phyloP scores from a whole-genome alignment of 2,329 filamentous ascomycete species.

The Alternaria solani region DNA sequence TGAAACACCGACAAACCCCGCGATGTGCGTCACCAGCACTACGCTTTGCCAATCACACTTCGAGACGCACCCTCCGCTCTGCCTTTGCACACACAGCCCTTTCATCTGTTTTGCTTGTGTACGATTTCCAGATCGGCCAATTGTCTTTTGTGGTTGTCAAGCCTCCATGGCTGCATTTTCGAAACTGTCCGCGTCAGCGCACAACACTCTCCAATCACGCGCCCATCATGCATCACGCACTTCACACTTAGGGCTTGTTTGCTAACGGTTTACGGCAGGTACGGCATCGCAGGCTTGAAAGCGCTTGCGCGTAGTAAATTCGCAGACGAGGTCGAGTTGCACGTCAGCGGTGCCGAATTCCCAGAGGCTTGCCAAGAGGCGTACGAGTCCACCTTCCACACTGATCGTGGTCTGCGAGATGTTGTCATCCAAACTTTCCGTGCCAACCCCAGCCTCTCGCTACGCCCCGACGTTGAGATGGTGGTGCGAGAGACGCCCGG shows the following conservation, averaged over 20 bases:
- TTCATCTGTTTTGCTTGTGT: slow-evolving; percentile 14
- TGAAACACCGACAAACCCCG: slow-evolving; percentile 39
- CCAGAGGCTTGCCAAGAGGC: slow-evolving; percentile 59
- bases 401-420: slow-evolving; percentile 58
- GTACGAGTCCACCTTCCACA: slow-evolving; percentile 59
- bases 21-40: slow-evolving; percentile 38
- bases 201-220: slow-evolving; percentile 16
- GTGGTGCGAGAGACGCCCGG: slow-evolving; percentile 56
- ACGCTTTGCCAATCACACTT: slow-evolving; percentile 36
- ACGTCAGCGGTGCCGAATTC: slow-evolving; percentile 56
- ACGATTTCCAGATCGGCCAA: slow-evolving; percentile 27
- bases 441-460: slow-evolving; percentile 55
- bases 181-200: slow-evolving; percentile 34
- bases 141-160: slow-evolving; percentile 13
- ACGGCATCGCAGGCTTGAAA: slow-evolving; percentile 59
- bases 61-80: slow-evolving; percentile 15
- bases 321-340: slow-evolving; percentile 54
- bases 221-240: slow-evolving; percentile 7
- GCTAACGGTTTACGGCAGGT: slow-evolving; percentile 47
- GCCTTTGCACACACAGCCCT: slow-evolving; percentile 15
- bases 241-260: slow-evolving; percentile 2
- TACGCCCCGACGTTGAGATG: slow-evolving; percentile 56
- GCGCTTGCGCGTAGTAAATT: slow-evolving; percentile 57
- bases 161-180: slow-evolving; percentile 18
- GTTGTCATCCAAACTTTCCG: slow-evolving; percentile 59